Conservation (phyloP, 257 asterid genomes). For the Agastache rugosa region DNA sequence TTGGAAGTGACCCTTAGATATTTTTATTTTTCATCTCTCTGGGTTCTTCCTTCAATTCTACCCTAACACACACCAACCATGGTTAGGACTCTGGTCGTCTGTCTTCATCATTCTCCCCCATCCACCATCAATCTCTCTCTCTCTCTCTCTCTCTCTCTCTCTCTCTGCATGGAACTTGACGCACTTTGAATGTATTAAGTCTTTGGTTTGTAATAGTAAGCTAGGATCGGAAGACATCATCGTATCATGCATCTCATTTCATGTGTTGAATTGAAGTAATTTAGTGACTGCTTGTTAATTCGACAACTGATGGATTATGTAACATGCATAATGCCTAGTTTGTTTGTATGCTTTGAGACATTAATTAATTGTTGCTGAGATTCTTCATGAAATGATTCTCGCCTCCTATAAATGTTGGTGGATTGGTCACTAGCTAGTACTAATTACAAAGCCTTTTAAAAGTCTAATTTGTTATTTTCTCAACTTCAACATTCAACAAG, state of each 20-base stretch:
- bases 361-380: not conserved
- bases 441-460: too few relatives aligned
- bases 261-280: constrained; percentile 41
- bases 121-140: constrained; percentile 1
- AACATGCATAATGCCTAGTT: constrained; percentile 29
- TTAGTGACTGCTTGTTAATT: constrained; percentile 41
- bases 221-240: constrained; percentile 39
- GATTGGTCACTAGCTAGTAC: too few relatives aligned
- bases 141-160: constrained; percentile 30
- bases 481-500: too few relatives aligned
- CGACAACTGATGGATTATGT: constrained; percentile 32
- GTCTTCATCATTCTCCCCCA: constrained; percentile 42
- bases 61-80: constrained; percentile 69
- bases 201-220: constrained; percentile 61
- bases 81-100: constrained; percentile 84
- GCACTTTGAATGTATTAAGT: constrained; percentile 44
- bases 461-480: too few relatives aligned
- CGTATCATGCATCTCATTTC: constrained; percentile 40
- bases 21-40: constrained; percentile 66
- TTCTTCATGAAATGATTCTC: not conserved
- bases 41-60: constrained; percentile 58
- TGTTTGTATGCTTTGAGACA: constrained; percentile 9
- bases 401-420: not conserved
- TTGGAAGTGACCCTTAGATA: constrained; percentile 60
- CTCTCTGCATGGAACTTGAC: constrained; percentile 32